Evolutionary conservation across 2,329 filamentous ascomycete species (phyloP).

Genomic region (Westerdykella sp.): DNA sequence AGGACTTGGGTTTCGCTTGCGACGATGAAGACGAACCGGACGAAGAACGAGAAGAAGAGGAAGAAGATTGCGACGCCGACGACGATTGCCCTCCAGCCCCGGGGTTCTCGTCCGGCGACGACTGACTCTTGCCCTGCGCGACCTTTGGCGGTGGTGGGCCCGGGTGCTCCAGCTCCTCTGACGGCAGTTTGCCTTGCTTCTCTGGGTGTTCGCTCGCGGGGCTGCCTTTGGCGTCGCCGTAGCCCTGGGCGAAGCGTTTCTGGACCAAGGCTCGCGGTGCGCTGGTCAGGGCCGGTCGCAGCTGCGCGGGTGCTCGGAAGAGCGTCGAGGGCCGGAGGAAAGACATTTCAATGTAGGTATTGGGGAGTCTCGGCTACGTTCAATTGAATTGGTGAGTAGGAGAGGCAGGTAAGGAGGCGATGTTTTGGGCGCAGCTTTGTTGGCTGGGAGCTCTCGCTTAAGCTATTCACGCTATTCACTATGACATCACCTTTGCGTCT

Average conservation of each 20-base stretch:
- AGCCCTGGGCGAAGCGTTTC: constrained; percentile 36
- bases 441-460: too few relatives aligned
- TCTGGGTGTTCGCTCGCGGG: constrained; percentile 41
- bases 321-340: constrained; percentile 25
- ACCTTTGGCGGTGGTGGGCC: constrained; percentile 41
- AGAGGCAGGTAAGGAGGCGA: not conserved
- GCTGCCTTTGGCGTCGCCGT: constrained; percentile 40
- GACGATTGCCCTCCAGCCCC: constrained; percentile 6
- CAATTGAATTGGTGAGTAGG: too few relatives aligned
- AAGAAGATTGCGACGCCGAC: constrained; percentile 7
- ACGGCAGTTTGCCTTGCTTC: constrained; percentile 36
- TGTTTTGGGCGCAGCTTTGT: not conserved
- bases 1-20: not conserved
- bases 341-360: constrained; percentile 17
- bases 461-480: too few relatives aligned
- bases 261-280: constrained; percentile 25
- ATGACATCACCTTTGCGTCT: too few relatives aligned
- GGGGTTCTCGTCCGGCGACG: constrained; percentile 23
- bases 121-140: constrained; percentile 29
- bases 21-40: not conserved
- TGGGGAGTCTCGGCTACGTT: too few relatives aligned
- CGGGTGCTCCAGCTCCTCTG: constrained; percentile 40
- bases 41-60: constrained; percentile 5
- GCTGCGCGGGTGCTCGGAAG: constrained; percentile 19
- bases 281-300: constrained; percentile 14